These are phyloP conservation scores for Ustilago sp. DNA, from an alignment of 1,284 basidiomycete species.

Conservation along the genomic window DNA sequence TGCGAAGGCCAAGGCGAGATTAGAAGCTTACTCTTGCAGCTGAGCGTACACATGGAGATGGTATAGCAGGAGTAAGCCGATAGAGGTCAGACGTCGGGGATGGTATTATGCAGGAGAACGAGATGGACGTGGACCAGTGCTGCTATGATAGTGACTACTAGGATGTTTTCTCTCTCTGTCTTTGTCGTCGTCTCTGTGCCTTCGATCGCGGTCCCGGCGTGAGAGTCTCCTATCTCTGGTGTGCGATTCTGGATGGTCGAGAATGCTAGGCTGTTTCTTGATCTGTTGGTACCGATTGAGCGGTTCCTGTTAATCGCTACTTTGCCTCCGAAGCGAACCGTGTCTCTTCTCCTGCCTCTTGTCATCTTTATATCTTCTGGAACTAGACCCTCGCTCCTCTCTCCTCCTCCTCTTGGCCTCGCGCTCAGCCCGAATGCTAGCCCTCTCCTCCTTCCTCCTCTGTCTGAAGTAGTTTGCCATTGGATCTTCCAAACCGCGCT, in stretches of 20 bases:
- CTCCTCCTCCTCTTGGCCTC: constrained; percentile 15
- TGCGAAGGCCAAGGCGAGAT: too few species aligned
- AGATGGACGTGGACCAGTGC: constrained; percentile 18
- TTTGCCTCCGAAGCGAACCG: neutral
- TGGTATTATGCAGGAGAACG: constrained; percentile 13
- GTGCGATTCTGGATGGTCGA: constrained; percentile 3
- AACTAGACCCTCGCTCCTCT: neutral
- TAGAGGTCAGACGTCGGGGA: too few species aligned
- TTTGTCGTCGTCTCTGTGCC: constrained; percentile 7
- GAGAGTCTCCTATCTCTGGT: neutral
- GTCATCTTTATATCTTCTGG: neutral
- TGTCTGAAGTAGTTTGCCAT: constrained; percentile 85
- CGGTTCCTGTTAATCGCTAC: constrained; percentile 1
- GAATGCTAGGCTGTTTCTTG: constrained; percentile 26
- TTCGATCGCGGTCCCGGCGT: neutral
- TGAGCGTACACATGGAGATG: too few species aligned
- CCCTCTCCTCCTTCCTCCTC: constrained; percentile 60
- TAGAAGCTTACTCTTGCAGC: too few species aligned
- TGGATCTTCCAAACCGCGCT: constrained; percentile 92
- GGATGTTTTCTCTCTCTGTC: neutral
- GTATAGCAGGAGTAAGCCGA: too few species aligned
- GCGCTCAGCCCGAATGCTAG: constrained; percentile 44
- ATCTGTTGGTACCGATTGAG: constrained; percentile 39
- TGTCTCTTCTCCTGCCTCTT: neutral
- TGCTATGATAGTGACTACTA: neutral